Evolutionary conservation across 805 yeast genomes (phyloP).

Genomic region (Cyberlindnera mississippiensis): DNA sequence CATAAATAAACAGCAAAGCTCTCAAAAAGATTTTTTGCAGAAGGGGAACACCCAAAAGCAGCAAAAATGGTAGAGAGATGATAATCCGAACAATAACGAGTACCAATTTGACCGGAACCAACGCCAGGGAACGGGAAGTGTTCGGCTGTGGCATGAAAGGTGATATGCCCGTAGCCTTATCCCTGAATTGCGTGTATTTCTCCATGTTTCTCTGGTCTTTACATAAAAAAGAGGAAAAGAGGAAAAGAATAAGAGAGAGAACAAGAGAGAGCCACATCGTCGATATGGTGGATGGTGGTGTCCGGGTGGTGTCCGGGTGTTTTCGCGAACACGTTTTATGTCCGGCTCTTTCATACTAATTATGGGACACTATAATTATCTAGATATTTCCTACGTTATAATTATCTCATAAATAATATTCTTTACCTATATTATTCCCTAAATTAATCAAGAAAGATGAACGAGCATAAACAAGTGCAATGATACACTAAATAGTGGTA

Average conservation of each 20-base stretch:
- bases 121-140: neutral
- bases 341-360: neutral
- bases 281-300: neutral
- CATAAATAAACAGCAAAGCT: conserved; percentile 12
- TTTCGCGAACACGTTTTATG: neutral
- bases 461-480: too few species aligned
- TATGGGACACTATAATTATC: too few species aligned
- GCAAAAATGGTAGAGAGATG: neutral
- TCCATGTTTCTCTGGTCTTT: conserved; percentile 49
- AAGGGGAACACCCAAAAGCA: neutral
- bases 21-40: neutral
- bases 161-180: conserved; percentile 89
- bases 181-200: conserved; percentile 80
- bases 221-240: neutral
- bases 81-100: neutral
- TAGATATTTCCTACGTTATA: too few species aligned
- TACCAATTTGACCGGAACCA: conserved; percentile 1
- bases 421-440: too few species aligned
- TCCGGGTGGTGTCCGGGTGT: neutral
- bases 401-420: too few species aligned
- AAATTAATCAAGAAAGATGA: too few species aligned
- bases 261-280: neutral
- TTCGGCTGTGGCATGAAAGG: conserved; percentile 64
- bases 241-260: neutral
- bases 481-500: too few species aligned